Conservation (phyloP, 768 basidiomycete genomes). For the Suillus lakei region DNA sequence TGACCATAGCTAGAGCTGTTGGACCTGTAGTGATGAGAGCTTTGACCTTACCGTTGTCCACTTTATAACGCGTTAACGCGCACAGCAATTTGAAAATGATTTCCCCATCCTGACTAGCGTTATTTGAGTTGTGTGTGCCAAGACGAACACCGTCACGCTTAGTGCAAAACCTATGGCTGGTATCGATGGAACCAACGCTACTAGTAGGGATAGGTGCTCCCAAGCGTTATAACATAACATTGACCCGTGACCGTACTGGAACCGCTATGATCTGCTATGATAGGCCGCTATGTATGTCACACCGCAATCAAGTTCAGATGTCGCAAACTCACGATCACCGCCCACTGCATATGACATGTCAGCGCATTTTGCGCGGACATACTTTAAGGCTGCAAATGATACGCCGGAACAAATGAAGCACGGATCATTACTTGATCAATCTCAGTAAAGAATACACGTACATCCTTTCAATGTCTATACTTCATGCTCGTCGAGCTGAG, state of each 20-base stretch:
- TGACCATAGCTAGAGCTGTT: constrained; percentile 26
- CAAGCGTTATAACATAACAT: background rate
- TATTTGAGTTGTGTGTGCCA: background rate
- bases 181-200: constrained; percentile 4
- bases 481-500: background rate
- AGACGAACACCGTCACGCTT: background rate
- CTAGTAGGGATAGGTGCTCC: background rate
- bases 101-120: background rate
- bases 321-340: background rate
- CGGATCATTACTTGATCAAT: background rate
- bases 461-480: background rate
- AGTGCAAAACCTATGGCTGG: background rate
- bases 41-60: background rate
- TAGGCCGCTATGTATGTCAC: background rate
- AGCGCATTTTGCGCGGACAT: background rate
- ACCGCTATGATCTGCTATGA: too few relatives aligned
- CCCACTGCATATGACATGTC: background rate
- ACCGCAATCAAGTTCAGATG: background rate
- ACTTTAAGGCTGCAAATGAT: background rate
- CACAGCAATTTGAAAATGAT: background rate
- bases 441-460: constrained; percentile 13
- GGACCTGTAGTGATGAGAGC: background rate
- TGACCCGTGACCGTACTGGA: background rate
- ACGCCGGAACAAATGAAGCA: background rate
- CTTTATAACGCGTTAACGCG: background rate